Evolutionary conservation across 2,329 filamentous ascomycete genomes (phyloP).

Genomic region (Trichoderma semiorbis): DNA sequence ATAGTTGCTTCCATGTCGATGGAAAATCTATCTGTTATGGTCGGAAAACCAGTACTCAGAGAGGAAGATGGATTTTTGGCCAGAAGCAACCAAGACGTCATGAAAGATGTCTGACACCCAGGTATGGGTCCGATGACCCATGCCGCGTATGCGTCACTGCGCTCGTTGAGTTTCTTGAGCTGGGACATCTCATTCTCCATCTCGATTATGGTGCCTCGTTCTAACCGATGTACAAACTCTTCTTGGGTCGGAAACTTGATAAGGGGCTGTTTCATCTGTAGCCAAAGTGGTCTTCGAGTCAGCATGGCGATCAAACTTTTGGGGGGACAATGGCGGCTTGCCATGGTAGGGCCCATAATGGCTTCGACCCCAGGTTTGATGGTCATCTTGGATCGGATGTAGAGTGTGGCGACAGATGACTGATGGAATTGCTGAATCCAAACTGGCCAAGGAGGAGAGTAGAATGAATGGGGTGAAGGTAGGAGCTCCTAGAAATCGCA

Average conservation of each 20-base stretch:
- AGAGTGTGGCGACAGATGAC: not conserved
- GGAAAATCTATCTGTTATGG: constrained; percentile 27
- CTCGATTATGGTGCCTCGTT: constrained; percentile 34
- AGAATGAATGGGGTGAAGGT: not conserved
- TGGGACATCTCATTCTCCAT: constrained; percentile 31
- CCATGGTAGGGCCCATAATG: not conserved
- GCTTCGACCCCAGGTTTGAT: not conserved
- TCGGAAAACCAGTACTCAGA: constrained; percentile 27
- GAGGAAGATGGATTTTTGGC: constrained; percentile 25
- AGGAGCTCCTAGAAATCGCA: not conserved
- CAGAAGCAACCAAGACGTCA: constrained; percentile 33
- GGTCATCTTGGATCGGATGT: not conserved
- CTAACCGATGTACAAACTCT: constrained; percentile 28
- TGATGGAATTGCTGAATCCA: not conserved
- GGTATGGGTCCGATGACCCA: constrained; percentile 34
- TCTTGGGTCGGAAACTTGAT: constrained; percentile 25
- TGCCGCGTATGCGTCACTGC: constrained; percentile 20
- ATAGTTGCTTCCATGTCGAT: constrained; percentile 28
- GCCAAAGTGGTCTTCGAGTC: not conserved
- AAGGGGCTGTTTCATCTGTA: constrained; percentile 11
- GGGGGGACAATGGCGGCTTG: not conserved
- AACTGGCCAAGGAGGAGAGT: not conserved
- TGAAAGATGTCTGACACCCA: constrained; percentile 28
- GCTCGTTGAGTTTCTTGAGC: constrained; percentile 28
- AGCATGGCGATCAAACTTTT: not conserved